Evolutionary conservation across 257 asterid genomes (phyloP).

Genomic region (Pogostemon cablin): DNA sequence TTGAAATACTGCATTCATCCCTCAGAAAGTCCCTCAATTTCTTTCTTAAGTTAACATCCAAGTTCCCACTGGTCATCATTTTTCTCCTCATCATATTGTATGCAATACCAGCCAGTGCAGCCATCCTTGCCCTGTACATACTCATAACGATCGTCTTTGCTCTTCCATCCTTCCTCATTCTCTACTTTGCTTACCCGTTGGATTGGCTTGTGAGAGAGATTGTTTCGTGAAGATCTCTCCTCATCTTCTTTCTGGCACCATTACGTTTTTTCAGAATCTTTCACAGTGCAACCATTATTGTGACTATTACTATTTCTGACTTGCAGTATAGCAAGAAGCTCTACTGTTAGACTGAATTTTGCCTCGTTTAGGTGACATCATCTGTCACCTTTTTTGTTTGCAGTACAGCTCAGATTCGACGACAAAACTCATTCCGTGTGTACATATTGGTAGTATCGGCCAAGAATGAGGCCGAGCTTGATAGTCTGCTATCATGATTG

Average conservation of each 20-base stretch:
- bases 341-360: background rate
- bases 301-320: background rate
- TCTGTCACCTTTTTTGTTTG: background rate
- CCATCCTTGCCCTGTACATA: slow-evolving; percentile 74
- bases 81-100: slow-evolving; percentile 74
- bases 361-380: background rate
- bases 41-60: slow-evolving; percentile 79
- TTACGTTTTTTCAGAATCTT: background rate
- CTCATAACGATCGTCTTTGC: slow-evolving; percentile 78
- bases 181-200: slow-evolving; percentile 94
- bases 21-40: slow-evolving; percentile 61
- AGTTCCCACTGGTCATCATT: slow-evolving; percentile 80
- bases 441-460: slow-evolving; percentile 20
- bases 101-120: slow-evolving; percentile 91
- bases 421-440: slow-evolving; percentile 17
- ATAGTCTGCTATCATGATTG: background rate
- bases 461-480: slow-evolving; percentile 32
- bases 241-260: slow-evolving; percentile 2
- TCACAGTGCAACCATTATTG: background rate
- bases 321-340: background rate
- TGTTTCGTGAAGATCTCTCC: slow-evolving; percentile 49
- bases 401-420: slow-evolving; percentile 6
- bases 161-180: slow-evolving; percentile 78
- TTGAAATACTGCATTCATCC: slow-evolving; percentile 65
- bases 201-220: slow-evolving; percentile 97